Evolutionary conservation across 2,329 filamentous ascomycete species (phyloP).

Genomic region (Coniochaeta hoffmannii): DNA sequence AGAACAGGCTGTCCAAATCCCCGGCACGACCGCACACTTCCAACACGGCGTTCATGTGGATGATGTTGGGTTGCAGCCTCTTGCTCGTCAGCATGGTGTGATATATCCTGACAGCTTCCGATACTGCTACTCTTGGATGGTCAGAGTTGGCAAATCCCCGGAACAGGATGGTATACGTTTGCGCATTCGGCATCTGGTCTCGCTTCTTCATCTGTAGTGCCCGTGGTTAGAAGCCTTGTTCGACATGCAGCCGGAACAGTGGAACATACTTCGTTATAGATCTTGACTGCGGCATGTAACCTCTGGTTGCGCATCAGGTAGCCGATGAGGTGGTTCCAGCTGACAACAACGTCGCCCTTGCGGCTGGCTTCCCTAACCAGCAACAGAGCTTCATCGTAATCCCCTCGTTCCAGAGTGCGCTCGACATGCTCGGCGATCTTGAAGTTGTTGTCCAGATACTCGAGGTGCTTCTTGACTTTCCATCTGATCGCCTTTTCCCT

Average conservation of each 20-base stretch:
- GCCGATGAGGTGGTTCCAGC: constrained; percentile 83
- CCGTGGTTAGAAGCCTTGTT: not conserved
- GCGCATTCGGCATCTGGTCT: constrained; percentile 67
- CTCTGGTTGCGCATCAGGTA: constrained; percentile 56
- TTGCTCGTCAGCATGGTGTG: constrained; percentile 61
- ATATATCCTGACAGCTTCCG: constrained; percentile 69
- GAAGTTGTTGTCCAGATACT: constrained; percentile 61
- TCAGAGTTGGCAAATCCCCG: constrained; percentile 60
- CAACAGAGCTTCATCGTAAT: constrained; percentile 59
- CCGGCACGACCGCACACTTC: constrained; percentile 67
- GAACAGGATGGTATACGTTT: constrained; percentile 81
- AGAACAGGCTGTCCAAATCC: constrained; percentile 76
- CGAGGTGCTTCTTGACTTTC: constrained; percentile 47
- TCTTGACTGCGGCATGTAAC: constrained; percentile 60
- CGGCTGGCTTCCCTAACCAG: constrained; percentile 65
- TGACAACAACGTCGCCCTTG: constrained; percentile 57
- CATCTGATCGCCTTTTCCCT: constrained; percentile 16
- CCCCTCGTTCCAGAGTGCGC: constrained; percentile 48
- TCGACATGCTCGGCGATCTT: constrained; percentile 64
- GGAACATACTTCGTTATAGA: constrained; percentile 73
- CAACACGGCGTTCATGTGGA: constrained; percentile 85
- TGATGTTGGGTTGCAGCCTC: constrained; percentile 62
- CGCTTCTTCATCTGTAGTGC: constrained; percentile 82
- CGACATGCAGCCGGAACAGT: not conserved
- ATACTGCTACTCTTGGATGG: constrained; percentile 51